phyloP scores from a whole-genome alignment of 495 filamentous ascomycete species.

The Chaetomium fimeti region DNA sequence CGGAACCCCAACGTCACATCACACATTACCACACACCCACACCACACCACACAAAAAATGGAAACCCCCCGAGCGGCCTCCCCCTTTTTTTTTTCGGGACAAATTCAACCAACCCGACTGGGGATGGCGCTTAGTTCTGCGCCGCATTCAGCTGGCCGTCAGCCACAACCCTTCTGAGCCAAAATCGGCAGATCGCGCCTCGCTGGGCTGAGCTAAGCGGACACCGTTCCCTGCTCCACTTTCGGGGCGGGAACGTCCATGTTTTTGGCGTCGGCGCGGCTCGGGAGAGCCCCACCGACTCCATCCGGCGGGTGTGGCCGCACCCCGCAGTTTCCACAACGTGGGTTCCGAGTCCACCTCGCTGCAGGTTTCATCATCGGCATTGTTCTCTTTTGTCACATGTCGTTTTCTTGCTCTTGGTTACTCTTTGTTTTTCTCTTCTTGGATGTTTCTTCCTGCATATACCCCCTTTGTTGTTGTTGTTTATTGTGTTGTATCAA shows the following conservation, averaged over 20 bases:
- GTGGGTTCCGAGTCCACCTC: background rate
- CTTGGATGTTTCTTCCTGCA: conserved; percentile 1
- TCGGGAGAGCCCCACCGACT: background rate
- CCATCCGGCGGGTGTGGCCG: background rate
- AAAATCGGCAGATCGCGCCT: background rate
- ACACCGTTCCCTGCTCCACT: background rate
- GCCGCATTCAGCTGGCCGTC: conserved; percentile 9
- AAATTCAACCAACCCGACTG: background rate
- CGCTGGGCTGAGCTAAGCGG: conserved; percentile 1
- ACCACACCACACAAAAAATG: background rate
- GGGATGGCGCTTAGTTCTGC: background rate
- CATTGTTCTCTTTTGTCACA: background rate
- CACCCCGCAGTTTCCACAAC: background rate
- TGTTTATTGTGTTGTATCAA: conserved; percentile 12
- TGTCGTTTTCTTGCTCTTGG: background rate
- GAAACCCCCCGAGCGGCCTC: conserved; percentile 7
- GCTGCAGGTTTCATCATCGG: background rate
- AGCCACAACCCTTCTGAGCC: background rate
- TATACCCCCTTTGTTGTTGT: conserved; percentile 20
- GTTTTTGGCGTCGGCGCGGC: background rate
- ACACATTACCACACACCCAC: background rate
- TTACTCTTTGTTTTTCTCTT: background rate
- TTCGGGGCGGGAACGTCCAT: background rate
- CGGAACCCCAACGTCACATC: conserved; percentile 11
- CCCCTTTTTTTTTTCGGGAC: background rate